Evolutionary conservation across 495 filamentous ascomycete species (phyloP).

Genomic region (Thermothielavioides terrestris): DNA sequence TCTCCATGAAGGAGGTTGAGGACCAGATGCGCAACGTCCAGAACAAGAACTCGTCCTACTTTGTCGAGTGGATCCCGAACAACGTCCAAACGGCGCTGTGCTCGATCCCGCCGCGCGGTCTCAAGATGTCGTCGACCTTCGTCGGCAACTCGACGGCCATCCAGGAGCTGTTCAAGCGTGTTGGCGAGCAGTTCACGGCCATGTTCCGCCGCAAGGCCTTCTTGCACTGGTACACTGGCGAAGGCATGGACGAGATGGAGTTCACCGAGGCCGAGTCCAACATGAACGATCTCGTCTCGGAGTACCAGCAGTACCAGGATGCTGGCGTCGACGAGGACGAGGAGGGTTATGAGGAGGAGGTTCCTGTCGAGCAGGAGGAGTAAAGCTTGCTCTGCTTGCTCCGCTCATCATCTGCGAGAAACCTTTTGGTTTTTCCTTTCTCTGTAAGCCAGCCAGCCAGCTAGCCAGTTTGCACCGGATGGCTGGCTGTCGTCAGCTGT

Average conservation of each 20-base stretch:
- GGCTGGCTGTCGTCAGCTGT: too few species aligned
- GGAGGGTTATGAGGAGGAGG: conserved; percentile 57
- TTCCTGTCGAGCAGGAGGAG: conserved; percentile 46
- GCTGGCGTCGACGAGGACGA: conserved; percentile 72
- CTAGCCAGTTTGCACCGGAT: too few species aligned
- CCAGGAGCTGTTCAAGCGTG: conserved; percentile 99
- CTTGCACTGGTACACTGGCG: conserved; percentile 99
- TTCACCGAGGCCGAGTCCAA: conserved; percentile 99
- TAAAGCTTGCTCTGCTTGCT: conserved; percentile 13
- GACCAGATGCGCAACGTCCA: conserved; percentile 99
- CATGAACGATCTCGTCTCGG: conserved; percentile 99
- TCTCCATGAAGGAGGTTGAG: conserved; percentile 99
- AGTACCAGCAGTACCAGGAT: conserved; percentile 99
- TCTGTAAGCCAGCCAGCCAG: too few species aligned
- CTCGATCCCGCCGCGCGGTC: conserved; percentile 94
- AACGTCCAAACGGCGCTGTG: conserved; percentile 99
- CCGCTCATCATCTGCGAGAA: not conserved
- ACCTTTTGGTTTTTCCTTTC: too few species aligned
- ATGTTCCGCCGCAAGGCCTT: conserved; percentile 99
- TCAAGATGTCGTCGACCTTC: conserved; percentile 99
- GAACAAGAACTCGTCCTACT: conserved; percentile 99
- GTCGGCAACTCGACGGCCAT: conserved; percentile 99
- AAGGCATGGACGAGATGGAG: conserved; percentile 99
- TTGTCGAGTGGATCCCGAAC: conserved; percentile 99
- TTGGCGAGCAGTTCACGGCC: conserved; percentile 98